Conservation (phyloP, 371 early-diverging fungal species). For the Phascolomyces articulosus region DNA sequence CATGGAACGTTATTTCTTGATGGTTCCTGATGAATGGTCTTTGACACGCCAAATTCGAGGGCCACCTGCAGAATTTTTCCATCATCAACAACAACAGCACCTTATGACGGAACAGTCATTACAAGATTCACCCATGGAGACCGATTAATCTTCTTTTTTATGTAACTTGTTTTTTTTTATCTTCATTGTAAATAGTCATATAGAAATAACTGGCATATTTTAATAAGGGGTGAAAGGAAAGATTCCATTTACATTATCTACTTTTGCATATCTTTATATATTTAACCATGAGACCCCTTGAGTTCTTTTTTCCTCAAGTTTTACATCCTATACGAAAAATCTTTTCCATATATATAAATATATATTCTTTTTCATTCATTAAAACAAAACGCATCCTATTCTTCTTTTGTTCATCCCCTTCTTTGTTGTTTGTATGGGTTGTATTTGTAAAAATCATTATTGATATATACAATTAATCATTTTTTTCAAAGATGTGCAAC, state of each 20-base stretch:
- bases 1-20: slow-evolving; percentile 91
- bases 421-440: too few relatives aligned
- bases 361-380: too few relatives aligned
- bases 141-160: background rate
- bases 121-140: background rate
- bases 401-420: too few relatives aligned
- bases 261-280: too few relatives aligned
- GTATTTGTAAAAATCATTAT: too few relatives aligned
- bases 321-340: background rate
- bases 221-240: slow-evolving; percentile 2
- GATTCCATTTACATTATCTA: background rate
- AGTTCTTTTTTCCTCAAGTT: background rate
- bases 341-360: too few relatives aligned
- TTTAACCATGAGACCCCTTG: background rate
- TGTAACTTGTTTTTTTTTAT: too few relatives aligned
- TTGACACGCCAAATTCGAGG: slow-evolving; percentile 20
- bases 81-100: slow-evolving; percentile 23
- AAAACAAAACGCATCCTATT: too few relatives aligned
- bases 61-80: slow-evolving; percentile 13
- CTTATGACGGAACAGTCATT: slow-evolving; percentile 5
- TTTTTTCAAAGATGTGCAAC: too few relatives aligned
- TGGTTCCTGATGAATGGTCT: slow-evolving; percentile 74
- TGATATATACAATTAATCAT: too few relatives aligned
- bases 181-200: slow-evolving; percentile 5
- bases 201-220: slow-evolving; percentile 1